phyloP scores from a whole-genome alignment of 148 eudicot species.

The Rhododendron mucronatum region DNA sequence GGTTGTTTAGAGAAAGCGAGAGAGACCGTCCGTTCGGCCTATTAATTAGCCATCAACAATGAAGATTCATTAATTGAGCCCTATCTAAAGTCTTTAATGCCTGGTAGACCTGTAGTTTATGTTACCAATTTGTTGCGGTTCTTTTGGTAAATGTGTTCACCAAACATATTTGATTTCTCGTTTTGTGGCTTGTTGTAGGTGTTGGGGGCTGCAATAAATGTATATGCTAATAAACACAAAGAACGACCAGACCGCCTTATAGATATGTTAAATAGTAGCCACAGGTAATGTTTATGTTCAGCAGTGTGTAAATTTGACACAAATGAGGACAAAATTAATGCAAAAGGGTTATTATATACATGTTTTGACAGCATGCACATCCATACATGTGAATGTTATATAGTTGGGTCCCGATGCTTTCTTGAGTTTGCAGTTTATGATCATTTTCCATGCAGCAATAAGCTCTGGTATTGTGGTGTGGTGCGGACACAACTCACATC shows the following conservation, averaged over 20 bases:
- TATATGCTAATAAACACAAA: constrained; percentile 95
- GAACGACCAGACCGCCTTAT: constrained; percentile 99
- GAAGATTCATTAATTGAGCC: neutral
- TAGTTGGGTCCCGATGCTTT: neutral
- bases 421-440: neutral
- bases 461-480: neutral
- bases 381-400: neutral
- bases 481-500: neutral
- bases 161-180: neutral
- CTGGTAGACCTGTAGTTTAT: neutral
- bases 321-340: neutral
- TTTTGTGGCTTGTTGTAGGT: constrained; percentile 46
- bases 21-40: too few species aligned
- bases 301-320: neutral
- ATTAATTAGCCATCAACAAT: too few species aligned
- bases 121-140: neutral
- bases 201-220: constrained; percentile 94
- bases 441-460: neutral
- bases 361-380: neutral
- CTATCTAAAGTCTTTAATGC: neutral
- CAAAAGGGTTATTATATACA: neutral
- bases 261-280: constrained; percentile 95
- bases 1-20: too few species aligned
- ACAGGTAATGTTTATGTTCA: constrained; percentile 51
- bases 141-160: neutral